A percentile compares a stretch with the other conserved stretches of the same genome.
These are phyloP conservation scores for Paramecium octaurelia DNA, from an alignment of 73 alveolate genomes.

Conservation along the genomic window DNA sequence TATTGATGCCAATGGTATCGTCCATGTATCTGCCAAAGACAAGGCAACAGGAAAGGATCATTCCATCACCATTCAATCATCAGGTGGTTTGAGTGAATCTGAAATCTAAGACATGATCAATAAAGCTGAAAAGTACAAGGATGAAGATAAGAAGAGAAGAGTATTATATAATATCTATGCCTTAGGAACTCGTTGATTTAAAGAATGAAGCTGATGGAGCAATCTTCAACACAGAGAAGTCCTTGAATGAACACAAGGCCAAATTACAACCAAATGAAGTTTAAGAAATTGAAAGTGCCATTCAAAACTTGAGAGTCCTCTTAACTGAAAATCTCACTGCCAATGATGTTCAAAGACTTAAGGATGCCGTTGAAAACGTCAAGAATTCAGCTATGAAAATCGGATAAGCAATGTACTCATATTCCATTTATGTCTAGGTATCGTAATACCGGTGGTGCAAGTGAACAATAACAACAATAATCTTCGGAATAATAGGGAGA, in stretches of 20 bases:
- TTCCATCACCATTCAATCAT: slow-evolving; percentile 80
- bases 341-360: slow-evolving; percentile 72
- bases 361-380: slow-evolving; percentile 76
- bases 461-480: slow-evolving; percentile 2
- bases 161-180: not conserved
- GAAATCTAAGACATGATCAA: slow-evolving; percentile 89
- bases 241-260: slow-evolving; percentile 74
- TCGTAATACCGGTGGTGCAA: slow-evolving; percentile 33
- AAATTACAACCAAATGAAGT: slow-evolving; percentile 73
- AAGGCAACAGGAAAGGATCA: slow-evolving; percentile 90
- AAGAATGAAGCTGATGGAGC: slow-evolving; percentile 90
- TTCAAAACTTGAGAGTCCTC: slow-evolving; percentile 65
- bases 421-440: not conserved
- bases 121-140: slow-evolving; percentile 83
- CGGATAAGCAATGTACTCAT: slow-evolving; percentile 77
- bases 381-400: slow-evolving; percentile 87
- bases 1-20: slow-evolving; percentile 97
- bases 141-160: slow-evolving; percentile 81
- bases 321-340: slow-evolving; percentile 70
- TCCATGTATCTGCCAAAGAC: slow-evolving; percentile 97
- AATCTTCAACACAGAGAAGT: slow-evolving; percentile 81
- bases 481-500: slow-evolving; percentile 1
- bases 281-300: slow-evolving; percentile 64
- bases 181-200: slow-evolving; percentile 60
- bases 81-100: slow-evolving; percentile 87